Evolutionary conservation across 495 filamentous ascomycete species (phyloP).

Genomic region (Penicillium mononematosum): DNA sequence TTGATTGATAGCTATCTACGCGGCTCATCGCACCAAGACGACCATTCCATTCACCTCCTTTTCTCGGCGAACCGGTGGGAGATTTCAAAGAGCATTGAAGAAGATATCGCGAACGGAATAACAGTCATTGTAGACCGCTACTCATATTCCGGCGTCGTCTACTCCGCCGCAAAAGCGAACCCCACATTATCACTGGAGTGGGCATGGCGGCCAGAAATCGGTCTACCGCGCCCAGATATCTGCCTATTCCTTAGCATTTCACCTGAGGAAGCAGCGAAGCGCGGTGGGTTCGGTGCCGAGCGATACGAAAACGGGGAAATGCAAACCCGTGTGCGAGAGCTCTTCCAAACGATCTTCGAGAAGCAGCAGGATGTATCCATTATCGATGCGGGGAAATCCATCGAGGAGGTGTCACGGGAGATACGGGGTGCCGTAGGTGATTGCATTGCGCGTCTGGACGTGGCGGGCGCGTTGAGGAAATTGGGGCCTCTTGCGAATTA

Average conservation of each 20-base stretch:
- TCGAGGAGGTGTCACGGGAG: constrained; percentile 58
- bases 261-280: constrained; percentile 63
- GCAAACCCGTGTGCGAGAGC: constrained; percentile 73
- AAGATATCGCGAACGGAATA: constrained; percentile 59
- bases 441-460: constrained; percentile 38
- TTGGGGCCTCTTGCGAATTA: constrained; percentile 42
- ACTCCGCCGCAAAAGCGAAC: constrained; percentile 88
- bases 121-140: constrained; percentile 89
- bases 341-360: constrained; percentile 58
- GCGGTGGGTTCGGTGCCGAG: constrained; percentile 85
- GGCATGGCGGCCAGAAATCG: constrained; percentile 80
- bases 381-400: constrained; percentile 53
- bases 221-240: constrained; percentile 82
- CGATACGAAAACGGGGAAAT: constrained; percentile 83
- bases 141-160: constrained; percentile 89
- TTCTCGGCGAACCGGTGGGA: constrained; percentile 99
- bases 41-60: constrained; percentile 90
- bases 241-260: constrained; percentile 84
- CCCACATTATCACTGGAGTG: constrained; percentile 67
- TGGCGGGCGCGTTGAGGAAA: constrained; percentile 38
- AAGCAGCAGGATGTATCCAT: constrained; percentile 39
- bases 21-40: constrained; percentile 70
- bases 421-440: constrained; percentile 58
- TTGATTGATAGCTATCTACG: constrained; percentile 88
- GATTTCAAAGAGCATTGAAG: constrained; percentile 61